Evolutionary conservation across 176 grass and related monocot genomes (phyloP), one percentile per base, ranked within the genome.

Genomic region (Triticum dicoccoides): DNA sequence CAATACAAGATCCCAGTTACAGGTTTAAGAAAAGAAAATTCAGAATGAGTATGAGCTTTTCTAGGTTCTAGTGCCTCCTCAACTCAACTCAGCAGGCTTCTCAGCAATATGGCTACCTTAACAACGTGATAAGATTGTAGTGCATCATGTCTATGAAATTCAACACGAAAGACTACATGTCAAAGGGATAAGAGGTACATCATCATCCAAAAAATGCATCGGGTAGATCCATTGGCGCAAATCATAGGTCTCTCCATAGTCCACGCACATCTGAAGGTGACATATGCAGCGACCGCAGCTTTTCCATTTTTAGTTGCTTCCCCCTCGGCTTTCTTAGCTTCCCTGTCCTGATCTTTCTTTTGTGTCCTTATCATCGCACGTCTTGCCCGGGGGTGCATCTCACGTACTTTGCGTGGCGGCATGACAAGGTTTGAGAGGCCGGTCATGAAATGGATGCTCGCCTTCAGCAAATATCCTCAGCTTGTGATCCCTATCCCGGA

Each of bases 401-500:
- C 97, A 0, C 94, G 80, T 11, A 93, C 90, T 39, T 94, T 86
- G 21, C 87, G 87, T 14, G 89, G 97, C 0, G 92, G 94, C 94
- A 99, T 99, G 45, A 88, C 89, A 96, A 20, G 76, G 65, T 5
- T 96, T 85, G 10, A 96, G 73, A 34, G 92, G 85, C 17, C 89
- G 80, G 44, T 99, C 94, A n/a, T 80, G 83, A 33, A 99, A 99
- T 5, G 92, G 92, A 77, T 99, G 92, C 77, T 96, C 92, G 1
- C 34, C 77, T 42, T 87, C 90, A 18, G 84, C 21, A 85, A 99
- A 96, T 91, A 99, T 99, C 82, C 92, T 87, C 47, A 99, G 21
- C 81, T 93, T 99, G 34, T 89, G 89, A 54, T 96, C 97, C 87
- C 97, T 94, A 29, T 96, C 94, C 92, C 96, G 90, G 7, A 84